Base-by-base conservation (phyloP, 805 yeast species). In the Saturnispora silvae region DNA sequence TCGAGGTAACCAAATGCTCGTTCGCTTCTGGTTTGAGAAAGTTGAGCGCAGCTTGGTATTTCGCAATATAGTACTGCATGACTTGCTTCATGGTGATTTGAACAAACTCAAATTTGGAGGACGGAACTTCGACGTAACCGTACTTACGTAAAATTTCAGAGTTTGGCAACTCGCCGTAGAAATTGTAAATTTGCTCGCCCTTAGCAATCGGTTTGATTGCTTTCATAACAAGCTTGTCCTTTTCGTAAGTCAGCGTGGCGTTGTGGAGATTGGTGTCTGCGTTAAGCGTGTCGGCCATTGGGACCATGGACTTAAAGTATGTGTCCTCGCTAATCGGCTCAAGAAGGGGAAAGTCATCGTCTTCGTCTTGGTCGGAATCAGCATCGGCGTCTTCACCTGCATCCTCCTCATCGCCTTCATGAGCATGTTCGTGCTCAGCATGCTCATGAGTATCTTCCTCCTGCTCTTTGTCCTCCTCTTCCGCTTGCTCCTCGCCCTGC, bases 161-260 rank as follows among this genome's bases (percentile, higher is more conserved):
- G 54, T 87, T 89, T 26, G 96, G 92, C 45, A 82, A 77, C 31
- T 86, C 92, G 1, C 95, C 94, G 54, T 92, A 89, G 0, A 85
- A 80, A 58, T 89, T 89, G 59, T 72, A 87, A 4, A 89, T 64
- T 53, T 92, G 97, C 23, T 75, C 80, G 3, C 81, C 86, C 25
- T 59, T 59, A 4, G 54, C 38, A 27, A 89, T 87, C 4, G 61
- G 56, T 39, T 69, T 70, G 7, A 72, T 72, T 1, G 94, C 72
- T 33, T 69, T 67, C 94, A 92, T 84, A n/a, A 72, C 74, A 24
- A 87, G 59, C 6, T 54, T 52, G 4, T 63, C 69, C 1, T 59
- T 56, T 16, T 65, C 61, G 43, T 74, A 74, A 29, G 67, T 67
- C 43, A 86, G 59, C 40, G 76, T 70, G 6, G 96, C 95, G 54